Evolutionary conservation across 1,284 basidiomycete genomes (phyloP).

Genomic region (Termitomyces sp.): DNA sequence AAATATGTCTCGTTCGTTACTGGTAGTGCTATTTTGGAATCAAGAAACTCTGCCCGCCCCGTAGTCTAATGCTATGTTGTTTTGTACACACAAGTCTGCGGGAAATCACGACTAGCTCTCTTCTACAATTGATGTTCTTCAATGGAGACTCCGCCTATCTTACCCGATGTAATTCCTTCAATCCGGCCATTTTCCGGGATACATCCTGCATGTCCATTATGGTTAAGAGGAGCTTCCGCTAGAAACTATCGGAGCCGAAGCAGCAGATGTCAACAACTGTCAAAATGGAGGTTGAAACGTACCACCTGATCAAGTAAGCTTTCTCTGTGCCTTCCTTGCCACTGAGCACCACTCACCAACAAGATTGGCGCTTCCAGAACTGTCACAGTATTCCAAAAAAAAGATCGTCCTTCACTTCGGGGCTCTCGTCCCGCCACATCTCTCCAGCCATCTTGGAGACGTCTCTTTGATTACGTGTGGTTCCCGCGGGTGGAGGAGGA

Average conservation of each 20-base stretch:
- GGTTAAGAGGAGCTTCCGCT: not conserved
- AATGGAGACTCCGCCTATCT: not conserved
- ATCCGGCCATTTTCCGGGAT: constrained; percentile 16
- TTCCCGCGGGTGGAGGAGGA: constrained; percentile 25
- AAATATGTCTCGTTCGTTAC: not conserved
- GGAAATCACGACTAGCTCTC: not conserved
- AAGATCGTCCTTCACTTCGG: constrained; percentile 41
- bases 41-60: not conserved
- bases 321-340: not conserved
- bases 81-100: not conserved
- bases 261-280: not conserved
- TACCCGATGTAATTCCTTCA: constrained; percentile 12
- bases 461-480: constrained; percentile 53
- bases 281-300: not conserved
- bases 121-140: no score
- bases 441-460: constrained; percentile 66
- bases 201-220: not conserved
- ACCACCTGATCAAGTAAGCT: not conserved
- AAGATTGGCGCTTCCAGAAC: not conserved
- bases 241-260: not conserved
- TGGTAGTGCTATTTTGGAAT: not conserved
- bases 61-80: not conserved
- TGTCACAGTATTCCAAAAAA: constrained; percentile 1
- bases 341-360: not conserved
- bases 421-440: constrained; percentile 63